Evolutionary conservation across 768 basidiomycete species (phyloP).

Genomic region (Mycena sanguinolenta): DNA sequence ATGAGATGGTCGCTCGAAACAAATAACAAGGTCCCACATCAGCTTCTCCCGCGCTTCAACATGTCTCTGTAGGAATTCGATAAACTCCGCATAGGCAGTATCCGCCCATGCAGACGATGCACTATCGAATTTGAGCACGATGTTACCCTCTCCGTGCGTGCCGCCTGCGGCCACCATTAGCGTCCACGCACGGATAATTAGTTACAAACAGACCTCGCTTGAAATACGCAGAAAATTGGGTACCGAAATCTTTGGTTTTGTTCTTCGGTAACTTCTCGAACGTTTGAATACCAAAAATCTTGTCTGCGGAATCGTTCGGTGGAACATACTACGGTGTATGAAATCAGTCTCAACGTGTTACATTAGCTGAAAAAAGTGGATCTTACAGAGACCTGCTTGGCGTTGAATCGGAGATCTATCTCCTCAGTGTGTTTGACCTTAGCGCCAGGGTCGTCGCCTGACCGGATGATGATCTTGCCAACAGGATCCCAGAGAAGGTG

Average conservation of each 20-base stretch:
- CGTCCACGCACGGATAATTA: neutral
- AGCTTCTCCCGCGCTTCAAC: neutral
- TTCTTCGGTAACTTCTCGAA: conserved; percentile 3
- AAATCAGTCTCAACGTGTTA: neutral
- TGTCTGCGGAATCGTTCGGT: neutral
- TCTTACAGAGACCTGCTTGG: conserved; percentile 2
- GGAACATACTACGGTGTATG: conserved; percentile 5
- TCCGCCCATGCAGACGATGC: conserved; percentile 27
- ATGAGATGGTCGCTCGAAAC: neutral
- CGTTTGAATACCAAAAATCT: conserved; percentile 24
- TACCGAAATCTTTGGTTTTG: conserved; percentile 10
- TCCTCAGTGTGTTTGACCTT: conserved; percentile 22
- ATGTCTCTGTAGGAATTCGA: conserved; percentile 13
- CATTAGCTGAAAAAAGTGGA: neutral
- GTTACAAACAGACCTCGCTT: conserved; percentile 19
- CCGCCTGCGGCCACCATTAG: conserved; percentile 26
- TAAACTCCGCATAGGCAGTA: conserved; percentile 22
- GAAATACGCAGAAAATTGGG: conserved; percentile 7
- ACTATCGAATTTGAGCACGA: conserved; percentile 39
- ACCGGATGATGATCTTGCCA: conserved; percentile 17
- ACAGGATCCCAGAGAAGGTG: conserved; percentile 12
- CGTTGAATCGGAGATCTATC: conserved; percentile 8
- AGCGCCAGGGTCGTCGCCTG: conserved; percentile 18
- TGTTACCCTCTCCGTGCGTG: conserved; percentile 31
- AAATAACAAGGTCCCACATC: conserved; percentile 6